Evolutionary conservation across 768 basidiomycete species (phyloP).

Genomic region (Suillus plorans): DNA sequence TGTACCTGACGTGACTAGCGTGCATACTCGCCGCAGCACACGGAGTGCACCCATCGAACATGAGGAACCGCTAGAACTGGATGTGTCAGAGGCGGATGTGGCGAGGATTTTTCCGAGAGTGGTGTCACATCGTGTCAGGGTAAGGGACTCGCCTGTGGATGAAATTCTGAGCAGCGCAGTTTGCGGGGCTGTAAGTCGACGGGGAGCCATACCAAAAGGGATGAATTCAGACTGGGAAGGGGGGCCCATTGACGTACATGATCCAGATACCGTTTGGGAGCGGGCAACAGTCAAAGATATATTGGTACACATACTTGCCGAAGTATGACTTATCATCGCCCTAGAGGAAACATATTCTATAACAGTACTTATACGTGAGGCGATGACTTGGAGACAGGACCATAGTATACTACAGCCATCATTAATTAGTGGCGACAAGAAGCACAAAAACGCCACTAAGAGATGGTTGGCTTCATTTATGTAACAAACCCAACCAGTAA

Average conservation of each 20-base stretch:
- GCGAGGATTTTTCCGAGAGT: constrained; percentile 72
- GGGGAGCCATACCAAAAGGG: constrained; percentile 14
- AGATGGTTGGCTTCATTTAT: background rate
- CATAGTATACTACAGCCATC: background rate
- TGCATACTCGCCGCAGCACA: constrained; percentile 6
- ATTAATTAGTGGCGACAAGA: background rate
- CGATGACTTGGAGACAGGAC: background rate
- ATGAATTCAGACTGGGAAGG: constrained; percentile 8
- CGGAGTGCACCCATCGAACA: constrained; percentile 8
- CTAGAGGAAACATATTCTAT: background rate
- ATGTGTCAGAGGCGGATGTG: constrained; percentile 74
- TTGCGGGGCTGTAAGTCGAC: constrained; percentile 47
- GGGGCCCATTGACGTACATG: background rate
- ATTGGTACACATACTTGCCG: constrained; percentile 54
- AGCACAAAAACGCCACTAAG: background rate
- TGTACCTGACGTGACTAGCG: constrained; percentile 13
- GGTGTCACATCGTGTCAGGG: constrained; percentile 71
- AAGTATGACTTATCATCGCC: constrained; percentile 36
- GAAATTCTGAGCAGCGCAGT: constrained; percentile 66
- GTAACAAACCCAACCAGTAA: too few species aligned
- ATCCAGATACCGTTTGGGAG: constrained; percentile 31
- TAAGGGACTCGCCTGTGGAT: constrained; percentile 68
- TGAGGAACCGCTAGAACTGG: constrained; percentile 38
- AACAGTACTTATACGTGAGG: background rate
- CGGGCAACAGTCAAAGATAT: constrained; percentile 64